Percentiles rank a stretch among this genome's conserved stretches.
Conservation (phyloP, 2,329 filamentous ascomycete genomes). For the Zymoseptoria crescenta region DNA sequence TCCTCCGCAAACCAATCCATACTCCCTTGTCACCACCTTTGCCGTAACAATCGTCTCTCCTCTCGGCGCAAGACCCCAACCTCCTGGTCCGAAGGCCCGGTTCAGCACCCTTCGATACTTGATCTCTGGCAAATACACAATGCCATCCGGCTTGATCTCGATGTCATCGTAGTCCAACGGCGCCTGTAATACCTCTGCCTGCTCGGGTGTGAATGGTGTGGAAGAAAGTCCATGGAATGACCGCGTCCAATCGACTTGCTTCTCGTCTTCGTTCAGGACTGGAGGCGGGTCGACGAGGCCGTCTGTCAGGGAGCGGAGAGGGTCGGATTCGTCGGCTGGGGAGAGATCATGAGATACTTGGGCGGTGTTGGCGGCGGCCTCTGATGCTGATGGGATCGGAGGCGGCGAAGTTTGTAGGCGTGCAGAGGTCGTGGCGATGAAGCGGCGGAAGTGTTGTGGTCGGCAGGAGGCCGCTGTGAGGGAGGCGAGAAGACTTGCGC, state of each 20-base stretch:
- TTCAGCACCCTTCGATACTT: constrained; percentile 93
- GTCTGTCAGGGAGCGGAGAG: constrained; percentile 37
- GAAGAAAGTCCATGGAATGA: constrained; percentile 74
- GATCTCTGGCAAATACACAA: constrained; percentile 94
- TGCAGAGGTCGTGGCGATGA: constrained; percentile 6
- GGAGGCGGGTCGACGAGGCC: constrained; percentile 47
- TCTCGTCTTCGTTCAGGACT: constrained; percentile 40
- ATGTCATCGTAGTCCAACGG: constrained; percentile 67
- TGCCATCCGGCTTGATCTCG: constrained; percentile 95
- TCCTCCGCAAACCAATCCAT: constrained; percentile 80
- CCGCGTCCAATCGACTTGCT: constrained; percentile 68
- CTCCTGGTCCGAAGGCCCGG: constrained; percentile 84
- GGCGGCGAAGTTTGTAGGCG: constrained; percentile 13
- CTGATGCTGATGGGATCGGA: constrained; percentile 6
- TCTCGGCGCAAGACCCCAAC: constrained; percentile 86
- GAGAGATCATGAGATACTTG: constrained; percentile 16
- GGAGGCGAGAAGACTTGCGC: constrained; percentile 19
- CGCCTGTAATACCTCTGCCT: constrained; percentile 59
- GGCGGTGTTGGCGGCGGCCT: constrained; percentile 10
- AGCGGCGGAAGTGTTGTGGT: constrained; percentile 3
- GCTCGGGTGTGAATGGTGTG: constrained; percentile 62
- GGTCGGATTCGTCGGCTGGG: constrained; percentile 15
- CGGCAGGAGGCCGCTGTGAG: constrained; percentile 11
- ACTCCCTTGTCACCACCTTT: constrained; percentile 78
- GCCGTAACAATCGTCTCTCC: constrained; percentile 79